Conservation (phyloP, 257 asterid genomes). For the Lycium barbarum region DNA sequence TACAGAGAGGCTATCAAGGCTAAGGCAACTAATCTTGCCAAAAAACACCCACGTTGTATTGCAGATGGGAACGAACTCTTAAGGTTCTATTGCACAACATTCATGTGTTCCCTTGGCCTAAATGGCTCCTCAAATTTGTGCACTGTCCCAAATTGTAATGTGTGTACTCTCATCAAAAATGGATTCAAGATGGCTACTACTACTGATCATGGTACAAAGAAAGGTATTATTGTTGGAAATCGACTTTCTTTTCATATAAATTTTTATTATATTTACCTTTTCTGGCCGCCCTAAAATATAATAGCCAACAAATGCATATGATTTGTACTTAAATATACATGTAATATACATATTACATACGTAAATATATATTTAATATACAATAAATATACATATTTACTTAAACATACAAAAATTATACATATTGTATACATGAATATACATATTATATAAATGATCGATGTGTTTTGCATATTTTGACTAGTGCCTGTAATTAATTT, state of each 20-base stretch:
- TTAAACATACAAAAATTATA: no score
- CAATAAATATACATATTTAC: no score
- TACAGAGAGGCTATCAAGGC: conserved; percentile 76
- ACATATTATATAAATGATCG: no score
- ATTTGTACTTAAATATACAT: no score
- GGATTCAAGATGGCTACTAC: conserved; percentile 58
- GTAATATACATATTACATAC: no score
- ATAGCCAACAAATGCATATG: no score
- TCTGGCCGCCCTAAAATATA: no score
- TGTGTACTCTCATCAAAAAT: conserved; percentile 64
- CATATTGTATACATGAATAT: no score
- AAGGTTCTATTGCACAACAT: conserved; percentile 82
- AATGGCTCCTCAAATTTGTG: conserved; percentile 84
- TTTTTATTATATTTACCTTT: no score
- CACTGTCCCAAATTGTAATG: conserved; percentile 65
- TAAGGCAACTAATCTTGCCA: conserved; percentile 68
- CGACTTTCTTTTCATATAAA: neutral
- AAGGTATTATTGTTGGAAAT: conserved; percentile 40
- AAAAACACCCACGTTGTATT: conserved; percentile 87
- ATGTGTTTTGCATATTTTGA: no score
- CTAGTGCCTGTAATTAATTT: no score
- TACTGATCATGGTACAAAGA: conserved; percentile 24
- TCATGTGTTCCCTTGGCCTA: conserved; percentile 81
- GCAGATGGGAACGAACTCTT: conserved; percentile 95
- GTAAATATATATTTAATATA: no score